Evolutionary conservation across 345 rosid species (phyloP).

Genomic region (Citrus inodora): DNA sequence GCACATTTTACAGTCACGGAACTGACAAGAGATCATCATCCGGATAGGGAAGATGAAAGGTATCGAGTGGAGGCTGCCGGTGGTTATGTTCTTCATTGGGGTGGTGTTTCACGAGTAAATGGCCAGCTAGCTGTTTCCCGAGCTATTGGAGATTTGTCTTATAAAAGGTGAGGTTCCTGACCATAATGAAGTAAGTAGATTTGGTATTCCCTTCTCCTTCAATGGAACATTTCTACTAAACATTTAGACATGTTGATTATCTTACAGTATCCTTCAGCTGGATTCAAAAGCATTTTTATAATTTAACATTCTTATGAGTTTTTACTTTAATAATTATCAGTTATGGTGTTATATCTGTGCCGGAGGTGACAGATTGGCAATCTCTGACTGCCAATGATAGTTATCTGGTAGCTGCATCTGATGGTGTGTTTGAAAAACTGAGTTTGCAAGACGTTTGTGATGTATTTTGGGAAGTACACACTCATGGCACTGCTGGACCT

Average conservation of each 20-base stretch:
- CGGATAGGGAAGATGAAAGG: slow-evolving; percentile 88
- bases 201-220: slow-evolving; percentile 1
- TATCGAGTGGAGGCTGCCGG: slow-evolving; percentile 85
- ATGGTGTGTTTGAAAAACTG: slow-evolving; percentile 86
- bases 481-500: slow-evolving; percentile 32
- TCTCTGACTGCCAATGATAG: slow-evolving; percentile 65
- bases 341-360: slow-evolving; percentile 84
- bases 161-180: slow-evolving; percentile 45
- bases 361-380: slow-evolving; percentile 87
- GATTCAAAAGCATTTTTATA: neutral
- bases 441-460: slow-evolving; percentile 79
- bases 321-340: slow-evolving; percentile 31
- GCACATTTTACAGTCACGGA: slow-evolving; percentile 58
- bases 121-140: slow-evolving; percentile 91
- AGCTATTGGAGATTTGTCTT: slow-evolving; percentile 73
- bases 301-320: neutral
- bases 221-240: neutral
- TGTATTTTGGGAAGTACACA: slow-evolving; percentile 58
- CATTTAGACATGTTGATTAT: neutral
- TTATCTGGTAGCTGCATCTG: slow-evolving; percentile 90
- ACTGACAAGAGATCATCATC: slow-evolving; percentile 85
- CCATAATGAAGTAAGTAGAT: neutral
- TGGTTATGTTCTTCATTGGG: slow-evolving; percentile 79
- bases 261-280: neutral
- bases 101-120: slow-evolving; percentile 78